A percentile compares a stretch with the other conserved stretches of the same genome.
Conservation (phyloP, 305 asterid genomes). For the Rubia tinctorum region DNA sequence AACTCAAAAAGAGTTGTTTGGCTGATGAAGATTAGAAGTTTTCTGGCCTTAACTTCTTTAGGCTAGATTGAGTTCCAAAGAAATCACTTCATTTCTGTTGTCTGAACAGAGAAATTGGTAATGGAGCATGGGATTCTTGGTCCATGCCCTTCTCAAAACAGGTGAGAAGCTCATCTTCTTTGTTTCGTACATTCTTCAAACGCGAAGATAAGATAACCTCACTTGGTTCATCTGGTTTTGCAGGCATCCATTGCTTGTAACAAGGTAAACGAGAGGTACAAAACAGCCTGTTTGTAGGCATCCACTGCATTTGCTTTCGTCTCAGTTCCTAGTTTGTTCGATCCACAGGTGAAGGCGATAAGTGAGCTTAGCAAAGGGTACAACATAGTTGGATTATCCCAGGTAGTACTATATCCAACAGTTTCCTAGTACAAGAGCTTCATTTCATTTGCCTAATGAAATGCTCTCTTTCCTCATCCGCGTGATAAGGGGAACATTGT, state of each 20-base stretch:
- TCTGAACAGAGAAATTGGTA: slow-evolving; percentile 64
- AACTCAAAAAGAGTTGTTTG: background rate
- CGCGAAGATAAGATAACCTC: slow-evolving; percentile 9
- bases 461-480: slow-evolving; percentile 12
- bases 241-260: slow-evolving; percentile 75
- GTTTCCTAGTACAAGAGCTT: background rate
- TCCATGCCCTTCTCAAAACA: slow-evolving; percentile 68
- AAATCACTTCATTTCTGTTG: background rate
- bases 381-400: slow-evolving; percentile 81
- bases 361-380: slow-evolving; percentile 76
- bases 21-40: no score
- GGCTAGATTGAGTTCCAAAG: background rate
- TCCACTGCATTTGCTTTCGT: slow-evolving; percentile 26
- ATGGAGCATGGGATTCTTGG: slow-evolving; percentile 84
- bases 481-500: slow-evolving; percentile 74
- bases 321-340: slow-evolving; percentile 21
- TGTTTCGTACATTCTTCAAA: background rate
- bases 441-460: background rate
- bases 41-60: background rate
- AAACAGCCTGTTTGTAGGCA: slow-evolving; percentile 20
- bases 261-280: slow-evolving; percentile 48
- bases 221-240: slow-evolving; percentile 18
- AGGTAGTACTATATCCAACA: slow-evolving; percentile 41
- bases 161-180: slow-evolving; percentile 31
- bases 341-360: slow-evolving; percentile 66